phyloP scores from a whole-genome alignment of 2,329 filamentous ascomycete species.

The Plenodomus biglobosus region DNA sequence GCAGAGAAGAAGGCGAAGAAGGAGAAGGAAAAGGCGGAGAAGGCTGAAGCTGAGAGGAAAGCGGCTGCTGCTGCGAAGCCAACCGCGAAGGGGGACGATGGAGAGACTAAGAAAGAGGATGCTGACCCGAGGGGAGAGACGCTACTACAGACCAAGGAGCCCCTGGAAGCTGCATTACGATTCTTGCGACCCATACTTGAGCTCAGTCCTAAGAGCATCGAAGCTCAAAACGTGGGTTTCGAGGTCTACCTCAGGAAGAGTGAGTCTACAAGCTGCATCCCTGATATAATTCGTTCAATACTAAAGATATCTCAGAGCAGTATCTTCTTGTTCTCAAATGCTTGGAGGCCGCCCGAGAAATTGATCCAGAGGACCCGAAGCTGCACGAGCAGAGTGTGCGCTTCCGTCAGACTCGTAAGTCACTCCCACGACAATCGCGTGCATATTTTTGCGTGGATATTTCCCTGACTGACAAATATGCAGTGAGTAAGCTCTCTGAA shows the following conservation, averaged over 20 bases:
- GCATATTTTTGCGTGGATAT: not conserved
- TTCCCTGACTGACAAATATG: conserved; percentile 9
- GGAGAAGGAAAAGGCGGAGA: conserved; percentile 69
- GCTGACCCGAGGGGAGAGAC: conserved; percentile 82
- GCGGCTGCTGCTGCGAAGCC: conserved; percentile 70
- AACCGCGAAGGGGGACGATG: conserved; percentile 61
- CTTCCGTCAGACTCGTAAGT: conserved; percentile 62
- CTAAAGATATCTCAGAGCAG: conserved; percentile 63
- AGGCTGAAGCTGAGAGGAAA: conserved; percentile 74
- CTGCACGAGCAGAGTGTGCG: conserved; percentile 74
- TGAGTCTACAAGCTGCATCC: conserved; percentile 53
- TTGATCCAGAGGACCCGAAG: conserved; percentile 69
- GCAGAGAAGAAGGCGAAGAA: conserved; percentile 87
- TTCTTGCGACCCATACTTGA: conserved; percentile 81
- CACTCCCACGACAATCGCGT: not conserved
- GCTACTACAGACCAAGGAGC: conserved; percentile 77
- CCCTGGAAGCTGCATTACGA: conserved; percentile 83
- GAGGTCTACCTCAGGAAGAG: conserved; percentile 84
- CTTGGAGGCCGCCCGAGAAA: conserved; percentile 69
- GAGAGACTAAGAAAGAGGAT: conserved; percentile 79
- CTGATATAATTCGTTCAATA: not conserved
- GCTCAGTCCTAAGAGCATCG: conserved; percentile 75
- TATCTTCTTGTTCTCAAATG: conserved; percentile 85
- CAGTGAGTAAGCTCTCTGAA: conserved; percentile 46
- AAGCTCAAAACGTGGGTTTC: conserved; percentile 82